Conservation (phyloP, 140 eudicot genomes). For the Cichorium intybus region DNA sequence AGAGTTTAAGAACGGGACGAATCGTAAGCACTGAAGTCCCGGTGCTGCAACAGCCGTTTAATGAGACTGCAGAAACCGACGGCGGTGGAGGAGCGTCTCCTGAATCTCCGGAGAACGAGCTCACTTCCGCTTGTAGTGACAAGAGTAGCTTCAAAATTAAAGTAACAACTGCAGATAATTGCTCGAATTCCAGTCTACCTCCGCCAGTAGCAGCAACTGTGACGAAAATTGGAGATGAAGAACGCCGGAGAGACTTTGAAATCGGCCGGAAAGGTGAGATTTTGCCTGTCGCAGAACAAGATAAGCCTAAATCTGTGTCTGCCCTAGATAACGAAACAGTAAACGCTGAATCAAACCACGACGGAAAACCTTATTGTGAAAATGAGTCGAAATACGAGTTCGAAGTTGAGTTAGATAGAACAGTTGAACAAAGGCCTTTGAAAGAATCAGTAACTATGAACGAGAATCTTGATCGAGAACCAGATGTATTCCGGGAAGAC, state of each 20-base stretch:
- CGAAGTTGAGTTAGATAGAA: too few species aligned
- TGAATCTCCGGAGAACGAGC: slow-evolving; percentile 26
- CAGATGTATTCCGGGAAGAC: background rate
- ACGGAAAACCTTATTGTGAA: background rate
- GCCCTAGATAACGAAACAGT: background rate
- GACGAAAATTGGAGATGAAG: background rate
- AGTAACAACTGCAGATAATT: slow-evolving; percentile 12
- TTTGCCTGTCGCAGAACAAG: background rate
- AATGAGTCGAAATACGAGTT: background rate
- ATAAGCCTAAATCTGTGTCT: background rate
- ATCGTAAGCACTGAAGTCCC: slow-evolving; percentile 31
- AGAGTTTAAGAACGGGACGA: slow-evolving; percentile 40
- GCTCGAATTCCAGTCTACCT: background rate
- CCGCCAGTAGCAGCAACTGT: background rate
- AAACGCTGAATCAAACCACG: background rate
- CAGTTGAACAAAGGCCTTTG: background rate
- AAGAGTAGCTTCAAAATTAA: slow-evolving; percentile 6
- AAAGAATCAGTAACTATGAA: background rate
- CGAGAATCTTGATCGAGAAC: slow-evolving; percentile 10
- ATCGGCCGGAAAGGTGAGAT: background rate
- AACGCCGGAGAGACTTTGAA: slow-evolving; percentile 1
- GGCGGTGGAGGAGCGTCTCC: slow-evolving; percentile 29
- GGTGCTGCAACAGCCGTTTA: slow-evolving; percentile 31
- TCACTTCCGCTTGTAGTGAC: slow-evolving; percentile 30
- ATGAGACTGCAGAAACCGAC: slow-evolving; percentile 21